phyloP scores from a whole-genome alignment of 169 alveolate genomes.

The Plasmodium gaboni region DNA sequence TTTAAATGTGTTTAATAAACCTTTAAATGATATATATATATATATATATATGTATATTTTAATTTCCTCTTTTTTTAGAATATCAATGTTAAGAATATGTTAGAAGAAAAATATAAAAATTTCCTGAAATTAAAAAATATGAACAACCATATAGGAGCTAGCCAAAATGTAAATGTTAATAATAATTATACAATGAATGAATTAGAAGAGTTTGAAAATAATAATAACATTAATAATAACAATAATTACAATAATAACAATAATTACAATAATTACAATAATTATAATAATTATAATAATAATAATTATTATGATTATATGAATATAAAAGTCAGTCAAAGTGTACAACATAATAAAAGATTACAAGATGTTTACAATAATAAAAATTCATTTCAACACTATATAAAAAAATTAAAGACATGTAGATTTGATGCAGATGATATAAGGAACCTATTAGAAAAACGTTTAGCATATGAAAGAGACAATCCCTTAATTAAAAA shows the following conservation, averaged over 20 bases:
- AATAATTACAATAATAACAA: neutral
- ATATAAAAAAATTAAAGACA: constrained; percentile 58
- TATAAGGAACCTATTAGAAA: constrained; percentile 29
- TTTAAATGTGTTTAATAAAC: too few species aligned
- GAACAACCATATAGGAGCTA: neutral
- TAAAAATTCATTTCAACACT: constrained; percentile 52
- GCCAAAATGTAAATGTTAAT: neutral
- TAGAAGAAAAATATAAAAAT: constrained; percentile 22
- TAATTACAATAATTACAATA: constrained; percentile 5
- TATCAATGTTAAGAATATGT: constrained; percentile 19
- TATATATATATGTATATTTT: neutral
- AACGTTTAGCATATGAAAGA: constrained; percentile 30
- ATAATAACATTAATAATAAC: neutral
- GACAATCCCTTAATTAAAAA: constrained; percentile 32
- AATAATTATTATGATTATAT: constrained; percentile 1
- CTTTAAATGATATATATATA: neutral
- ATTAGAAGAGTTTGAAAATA: neutral
- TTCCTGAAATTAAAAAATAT: constrained; percentile 20
- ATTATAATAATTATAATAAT: constrained; percentile 17
- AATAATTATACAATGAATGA: constrained; percentile 11
- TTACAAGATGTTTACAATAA: constrained; percentile 48
- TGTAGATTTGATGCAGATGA: constrained; percentile 63
- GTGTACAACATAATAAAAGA: constrained; percentile 37
- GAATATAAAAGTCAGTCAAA: constrained; percentile 33
- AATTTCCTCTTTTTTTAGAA: neutral